phyloP scores from a whole-genome alignment of 2,329 filamentous ascomycete species.

The Lecanicillium sp. region DNA sequence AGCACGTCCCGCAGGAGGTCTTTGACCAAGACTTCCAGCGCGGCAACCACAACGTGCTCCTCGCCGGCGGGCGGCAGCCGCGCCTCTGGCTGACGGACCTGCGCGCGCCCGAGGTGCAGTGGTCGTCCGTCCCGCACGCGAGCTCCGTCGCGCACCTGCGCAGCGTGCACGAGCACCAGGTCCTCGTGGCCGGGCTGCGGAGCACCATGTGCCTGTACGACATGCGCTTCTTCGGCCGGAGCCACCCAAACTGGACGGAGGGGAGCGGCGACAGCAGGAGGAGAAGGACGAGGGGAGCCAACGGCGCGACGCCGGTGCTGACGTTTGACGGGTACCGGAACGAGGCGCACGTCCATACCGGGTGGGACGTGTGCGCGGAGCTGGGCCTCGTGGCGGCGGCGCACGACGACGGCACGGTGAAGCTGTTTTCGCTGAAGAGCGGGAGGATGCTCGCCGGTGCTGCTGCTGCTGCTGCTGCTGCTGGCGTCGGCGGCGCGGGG shows the following conservation, averaged over 20 bases:
- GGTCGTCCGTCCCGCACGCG: constrained; percentile 29
- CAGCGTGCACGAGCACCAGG: constrained; percentile 41
- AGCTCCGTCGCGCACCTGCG: constrained; percentile 45
- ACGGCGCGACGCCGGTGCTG: constrained; percentile 34
- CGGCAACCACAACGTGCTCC: constrained; percentile 38
- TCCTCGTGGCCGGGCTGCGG: constrained; percentile 47
- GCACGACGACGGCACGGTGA: constrained; percentile 43
- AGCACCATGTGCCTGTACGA: constrained; percentile 52
- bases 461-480: no score
- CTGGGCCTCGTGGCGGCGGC: constrained; percentile 48
- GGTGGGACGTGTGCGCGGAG: constrained; percentile 44
- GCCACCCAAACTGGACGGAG: not conserved
- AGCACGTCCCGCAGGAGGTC: constrained; percentile 30
- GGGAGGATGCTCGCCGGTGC: constrained; percentile 40
- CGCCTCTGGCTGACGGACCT: constrained; percentile 41
- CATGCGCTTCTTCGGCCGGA: constrained; percentile 35
- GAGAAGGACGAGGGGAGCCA: not conserved
- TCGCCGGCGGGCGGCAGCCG: constrained; percentile 46
- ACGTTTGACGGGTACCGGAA: constrained; percentile 47
- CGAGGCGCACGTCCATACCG: constrained; percentile 39
- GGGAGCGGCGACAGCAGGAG: constrained; percentile 4
- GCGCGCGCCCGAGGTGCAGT: constrained; percentile 30
- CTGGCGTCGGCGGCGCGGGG: no score
- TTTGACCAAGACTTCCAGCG: constrained; percentile 44
- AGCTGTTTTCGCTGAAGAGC: constrained; percentile 43